Base-by-base conservation (phyloP, 78 protist genomes). In the Anaeramoeba flamelloides region DNA sequence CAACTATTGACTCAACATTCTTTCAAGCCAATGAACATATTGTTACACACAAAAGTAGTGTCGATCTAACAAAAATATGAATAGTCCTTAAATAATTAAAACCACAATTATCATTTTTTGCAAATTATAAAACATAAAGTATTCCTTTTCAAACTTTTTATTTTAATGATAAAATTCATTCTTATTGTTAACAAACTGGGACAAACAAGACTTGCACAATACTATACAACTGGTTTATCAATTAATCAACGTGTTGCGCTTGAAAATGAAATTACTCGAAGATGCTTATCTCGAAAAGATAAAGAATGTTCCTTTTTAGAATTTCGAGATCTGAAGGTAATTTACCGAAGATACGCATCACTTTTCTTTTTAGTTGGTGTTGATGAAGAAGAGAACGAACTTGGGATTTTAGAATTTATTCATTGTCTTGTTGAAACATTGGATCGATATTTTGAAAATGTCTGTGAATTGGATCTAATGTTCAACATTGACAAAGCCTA, bases 401-500 rank as follows among this genome's bases (percentile, higher is more conserved):
- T 95, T 1, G 86, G 91, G 33, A 85, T 91, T 3, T 82, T 92
- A 33, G 98, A 95, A 82, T 83, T 95, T 34, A 94, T 95, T 37
- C 97, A 95, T 30, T 41, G 40, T 36, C 77, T 90, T 36, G 97
- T 95, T 33, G 96, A 93, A 76, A 92, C 94, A 22, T 41, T 95
- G 53, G 98, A 95, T 75, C 38, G 77, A 36, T 94, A 87, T 75
- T 92, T 93, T 82, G 94, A 89, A 31, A 81, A 87, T 75, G 94
- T 92, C 36, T 36, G 65, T 26, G 12, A 41, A n/a, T 41, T 65
- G 1, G 38, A 93, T 85, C 87, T 93, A 17, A 94, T 95, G 97
- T 90, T 90, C 82, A 86, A 92, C 87, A 22, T 95, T 26, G 98
- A 95, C 1, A 91, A 90, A 83, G 98, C 95, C 22, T 94, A 95